A percentile compares a stretch with the other conserved stretches of the same genome.
phyloP scores from a whole-genome alignment of 495 filamentous ascomycete genomes.

The Penicillium daleae region DNA sequence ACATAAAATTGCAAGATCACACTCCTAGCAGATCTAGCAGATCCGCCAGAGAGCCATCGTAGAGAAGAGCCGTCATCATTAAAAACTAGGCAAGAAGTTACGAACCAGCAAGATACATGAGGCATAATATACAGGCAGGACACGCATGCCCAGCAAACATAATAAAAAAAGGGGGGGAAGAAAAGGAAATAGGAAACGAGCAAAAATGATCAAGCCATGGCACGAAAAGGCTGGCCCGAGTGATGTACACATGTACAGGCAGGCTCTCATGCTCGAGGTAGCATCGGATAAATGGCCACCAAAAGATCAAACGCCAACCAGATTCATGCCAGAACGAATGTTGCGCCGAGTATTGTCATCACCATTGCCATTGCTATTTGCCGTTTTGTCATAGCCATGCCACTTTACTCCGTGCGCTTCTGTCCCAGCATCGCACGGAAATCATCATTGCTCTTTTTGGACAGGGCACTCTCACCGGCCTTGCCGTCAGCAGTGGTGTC shows the following conservation, averaged over 20 bases:
- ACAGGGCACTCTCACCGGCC: constrained; percentile 30
- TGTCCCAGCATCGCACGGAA: constrained; percentile 76
- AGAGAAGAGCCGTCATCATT: constrained; percentile 33
- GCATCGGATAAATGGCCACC: constrained; percentile 14
- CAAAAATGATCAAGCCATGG: constrained; percentile 9
- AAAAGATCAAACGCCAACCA: constrained; percentile 29
- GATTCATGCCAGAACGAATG: constrained; percentile 26
- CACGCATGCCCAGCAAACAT: constrained; percentile 16
- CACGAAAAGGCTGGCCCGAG: constrained; percentile 18
- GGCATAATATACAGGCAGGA: constrained; percentile 39
- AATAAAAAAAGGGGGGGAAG: constrained; percentile 8
- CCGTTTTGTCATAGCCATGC: constrained; percentile 22
- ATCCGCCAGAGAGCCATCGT: constrained; percentile 14
- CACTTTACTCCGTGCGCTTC: constrained; percentile 38
- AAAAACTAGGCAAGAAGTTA: constrained; percentile 12
- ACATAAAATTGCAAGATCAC: constrained; percentile 14
- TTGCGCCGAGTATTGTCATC: constrained; percentile 32
- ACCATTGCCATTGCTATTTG: constrained; percentile 26
- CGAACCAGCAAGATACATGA: constrained; percentile 24
- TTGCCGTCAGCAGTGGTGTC: constrained; percentile 39
- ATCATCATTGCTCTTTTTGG: constrained; percentile 81
- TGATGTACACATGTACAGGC: constrained; percentile 9
- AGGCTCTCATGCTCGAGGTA: constrained; percentile 11
- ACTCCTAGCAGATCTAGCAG: background rate
- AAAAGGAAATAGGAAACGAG: background rate